Conservation (phyloP, 306 rosid genomes). For the Dryas octopetala region DNA sequence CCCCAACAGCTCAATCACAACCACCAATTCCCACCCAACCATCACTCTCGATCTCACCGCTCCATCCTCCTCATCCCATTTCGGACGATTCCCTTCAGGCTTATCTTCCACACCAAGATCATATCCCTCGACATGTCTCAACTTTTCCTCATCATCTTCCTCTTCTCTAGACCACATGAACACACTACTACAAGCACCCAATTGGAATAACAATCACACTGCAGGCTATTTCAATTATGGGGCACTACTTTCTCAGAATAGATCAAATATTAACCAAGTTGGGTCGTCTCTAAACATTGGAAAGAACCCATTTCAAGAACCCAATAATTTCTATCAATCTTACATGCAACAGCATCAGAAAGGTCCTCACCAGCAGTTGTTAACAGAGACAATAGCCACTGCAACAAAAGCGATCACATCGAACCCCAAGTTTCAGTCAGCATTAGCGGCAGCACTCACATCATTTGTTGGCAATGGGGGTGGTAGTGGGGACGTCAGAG, state of each 20-base stretch:
- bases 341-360: slow-evolving; percentile 19
- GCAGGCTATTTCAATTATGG: slow-evolving; percentile 28
- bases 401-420: slow-evolving; percentile 81
- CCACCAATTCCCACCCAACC: slow-evolving; percentile 56
- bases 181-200: slow-evolving; percentile 14
- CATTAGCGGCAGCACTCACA: slow-evolving; percentile 77
- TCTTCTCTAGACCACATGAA: slow-evolving; percentile 30
- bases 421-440: slow-evolving; percentile 82
- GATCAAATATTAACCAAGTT: slow-evolving; percentile 17
- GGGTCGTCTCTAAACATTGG: slow-evolving; percentile 18
- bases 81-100: slow-evolving; percentile 27
- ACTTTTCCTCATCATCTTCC: slow-evolving; percentile 35
- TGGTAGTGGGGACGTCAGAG: slow-evolving; percentile 11
- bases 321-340: slow-evolving; percentile 22
- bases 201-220: slow-evolving; percentile 1
- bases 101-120: slow-evolving; percentile 16
- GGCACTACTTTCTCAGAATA: slow-evolving; percentile 7
- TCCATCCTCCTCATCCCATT: slow-evolving; percentile 17
- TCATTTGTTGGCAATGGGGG: slow-evolving; percentile 58
- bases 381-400: slow-evolving; percentile 61
- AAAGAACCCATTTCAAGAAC: slow-evolving; percentile 39
- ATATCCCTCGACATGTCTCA: slow-evolving; percentile 32
- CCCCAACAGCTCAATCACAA: slow-evolving; percentile 46
- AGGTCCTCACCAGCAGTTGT: slow-evolving; percentile 13
- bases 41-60: slow-evolving; percentile 53